These are phyloP conservation scores for Trichoderma semiorbis DNA, from an alignment of 2,329 filamentous ascomycete genomes.

Conservation along the genomic window DNA sequence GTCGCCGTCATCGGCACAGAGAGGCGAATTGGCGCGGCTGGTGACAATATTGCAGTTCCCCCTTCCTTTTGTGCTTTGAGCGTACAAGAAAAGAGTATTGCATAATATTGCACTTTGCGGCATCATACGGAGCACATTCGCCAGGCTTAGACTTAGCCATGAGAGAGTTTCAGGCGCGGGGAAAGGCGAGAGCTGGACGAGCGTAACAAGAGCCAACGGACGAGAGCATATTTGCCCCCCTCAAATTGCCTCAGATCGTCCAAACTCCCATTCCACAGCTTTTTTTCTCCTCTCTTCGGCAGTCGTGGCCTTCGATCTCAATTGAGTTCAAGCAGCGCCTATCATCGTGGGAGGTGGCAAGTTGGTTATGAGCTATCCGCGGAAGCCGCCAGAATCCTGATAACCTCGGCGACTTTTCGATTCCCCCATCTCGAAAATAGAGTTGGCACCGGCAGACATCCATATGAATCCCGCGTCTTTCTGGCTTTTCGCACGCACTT, in stretches of 20 bases:
- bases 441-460: constrained; percentile 11
- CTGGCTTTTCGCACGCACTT: not conserved
- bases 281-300: not conserved
- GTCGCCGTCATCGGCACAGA: constrained; percentile 11
- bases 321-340: constrained; percentile 7
- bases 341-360: not conserved
- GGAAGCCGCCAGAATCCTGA: constrained; percentile 7
- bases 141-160: not conserved
- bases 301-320: not conserved
- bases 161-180: not conserved
- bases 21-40: not conserved
- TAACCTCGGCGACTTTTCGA: constrained; percentile 6
- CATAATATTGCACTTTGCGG: not conserved
- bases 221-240: not conserved
- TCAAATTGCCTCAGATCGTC: not conserved
- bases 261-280: not conserved
- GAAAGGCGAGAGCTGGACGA: not conserved
- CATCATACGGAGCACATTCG: not conserved
- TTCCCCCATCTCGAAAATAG: not conserved
- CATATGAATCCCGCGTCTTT: not conserved
- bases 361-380: not conserved
- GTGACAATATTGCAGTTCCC: not conserved
- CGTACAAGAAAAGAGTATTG: not conserved
- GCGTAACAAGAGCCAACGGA: not conserved
- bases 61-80: not conserved